Percentiles rank a stretch among this genome's conserved stretches.
Conservation (phyloP, 2,329 filamentous ascomycete genomes). For the Sporothrix euskadiensis region DNA sequence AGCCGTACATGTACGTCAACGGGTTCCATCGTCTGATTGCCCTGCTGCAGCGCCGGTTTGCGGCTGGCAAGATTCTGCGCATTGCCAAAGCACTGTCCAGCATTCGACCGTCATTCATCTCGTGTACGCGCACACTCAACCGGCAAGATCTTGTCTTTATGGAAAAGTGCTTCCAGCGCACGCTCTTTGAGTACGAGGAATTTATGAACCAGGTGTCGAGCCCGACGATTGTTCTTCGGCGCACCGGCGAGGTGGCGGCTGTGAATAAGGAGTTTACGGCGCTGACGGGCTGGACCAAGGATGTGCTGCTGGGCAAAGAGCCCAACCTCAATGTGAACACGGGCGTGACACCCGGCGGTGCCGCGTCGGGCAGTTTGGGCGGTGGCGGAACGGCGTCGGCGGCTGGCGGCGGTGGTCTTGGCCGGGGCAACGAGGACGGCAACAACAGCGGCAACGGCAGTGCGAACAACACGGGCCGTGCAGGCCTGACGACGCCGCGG, state of each 20-base stretch:
- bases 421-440: not conserved
- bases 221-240: slow-evolving; percentile 85
- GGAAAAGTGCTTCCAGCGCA: slow-evolving; percentile 95
- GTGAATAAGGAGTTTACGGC: slow-evolving; percentile 97
- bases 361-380: slow-evolving; percentile 37
- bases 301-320: slow-evolving; percentile 82
- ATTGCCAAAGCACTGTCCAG: slow-evolving; percentile 87
- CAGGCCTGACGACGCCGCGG: slow-evolving; percentile 54
- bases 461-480: slow-evolving; percentile 46
- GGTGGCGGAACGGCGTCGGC: slow-evolving; percentile 40
- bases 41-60: slow-evolving; percentile 76
- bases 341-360: slow-evolving; percentile 43
- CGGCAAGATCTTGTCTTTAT: slow-evolving; percentile 91
- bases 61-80: slow-evolving; percentile 71
- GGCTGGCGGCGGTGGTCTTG: not conserved
- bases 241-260: slow-evolving; percentile 91
- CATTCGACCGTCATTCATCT: slow-evolving; percentile 90
- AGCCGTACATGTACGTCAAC: slow-evolving; percentile 86
- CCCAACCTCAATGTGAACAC: slow-evolving; percentile 85
- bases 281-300: slow-evolving; percentile 89
- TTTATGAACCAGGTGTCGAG: slow-evolving; percentile 86
- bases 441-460: slow-evolving; percentile 41
- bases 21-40: slow-evolving; percentile 88
- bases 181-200: slow-evolving; percentile 88
- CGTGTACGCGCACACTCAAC: slow-evolving; percentile 85